phyloP scores from a whole-genome alignment of 768 basidiomycete species.

The Rhizopogon vesiculosus region DNA sequence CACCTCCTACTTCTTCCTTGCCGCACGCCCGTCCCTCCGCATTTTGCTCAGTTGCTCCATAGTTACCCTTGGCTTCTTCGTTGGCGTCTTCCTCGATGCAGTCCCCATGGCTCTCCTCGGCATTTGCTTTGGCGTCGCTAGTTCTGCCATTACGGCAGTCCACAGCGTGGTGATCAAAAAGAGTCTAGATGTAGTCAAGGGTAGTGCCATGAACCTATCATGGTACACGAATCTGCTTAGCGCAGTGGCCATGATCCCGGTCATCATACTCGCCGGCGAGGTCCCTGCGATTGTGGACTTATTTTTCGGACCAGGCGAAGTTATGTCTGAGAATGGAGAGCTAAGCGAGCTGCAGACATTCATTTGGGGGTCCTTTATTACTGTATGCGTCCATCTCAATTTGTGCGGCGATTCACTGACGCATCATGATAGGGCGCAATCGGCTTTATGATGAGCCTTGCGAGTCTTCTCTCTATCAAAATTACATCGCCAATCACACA shows the following conservation, averaged over 20 bases:
- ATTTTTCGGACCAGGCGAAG: slow-evolving; percentile 42
- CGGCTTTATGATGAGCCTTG: slow-evolving; percentile 94
- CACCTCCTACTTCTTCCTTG: slow-evolving; percentile 78
- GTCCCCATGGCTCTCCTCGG: slow-evolving; percentile 57
- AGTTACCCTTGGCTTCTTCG: slow-evolving; percentile 91
- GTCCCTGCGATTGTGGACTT: slow-evolving; percentile 57
- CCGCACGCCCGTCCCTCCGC: slow-evolving; percentile 67
- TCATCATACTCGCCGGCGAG: slow-evolving; percentile 76
- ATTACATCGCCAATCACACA: slow-evolving; percentile 97
- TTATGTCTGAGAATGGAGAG: slow-evolving; percentile 31
- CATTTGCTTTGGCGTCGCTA: slow-evolving; percentile 75
- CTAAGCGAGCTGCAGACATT: slow-evolving; percentile 58
- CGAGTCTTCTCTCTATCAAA: slow-evolving; percentile 91
- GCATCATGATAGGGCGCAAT: slow-evolving; percentile 57
- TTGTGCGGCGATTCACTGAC: slow-evolving; percentile 2
- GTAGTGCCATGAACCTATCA: slow-evolving; percentile 78
- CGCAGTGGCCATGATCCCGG: slow-evolving; percentile 64
- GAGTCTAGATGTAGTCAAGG: slow-evolving; percentile 72
- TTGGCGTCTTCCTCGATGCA: slow-evolving; percentile 79
- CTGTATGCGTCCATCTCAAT: slow-evolving; percentile 41
- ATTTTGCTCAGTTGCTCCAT: slow-evolving; percentile 73
- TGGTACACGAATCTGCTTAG: slow-evolving; percentile 92
- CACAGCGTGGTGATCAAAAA: slow-evolving; percentile 96
- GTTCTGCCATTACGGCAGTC: slow-evolving; percentile 80
- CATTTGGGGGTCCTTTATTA: slow-evolving; percentile 73